Conservation (phyloP, 768 basidiomycete genomes). For the Austroboletus eburneus region DNA sequence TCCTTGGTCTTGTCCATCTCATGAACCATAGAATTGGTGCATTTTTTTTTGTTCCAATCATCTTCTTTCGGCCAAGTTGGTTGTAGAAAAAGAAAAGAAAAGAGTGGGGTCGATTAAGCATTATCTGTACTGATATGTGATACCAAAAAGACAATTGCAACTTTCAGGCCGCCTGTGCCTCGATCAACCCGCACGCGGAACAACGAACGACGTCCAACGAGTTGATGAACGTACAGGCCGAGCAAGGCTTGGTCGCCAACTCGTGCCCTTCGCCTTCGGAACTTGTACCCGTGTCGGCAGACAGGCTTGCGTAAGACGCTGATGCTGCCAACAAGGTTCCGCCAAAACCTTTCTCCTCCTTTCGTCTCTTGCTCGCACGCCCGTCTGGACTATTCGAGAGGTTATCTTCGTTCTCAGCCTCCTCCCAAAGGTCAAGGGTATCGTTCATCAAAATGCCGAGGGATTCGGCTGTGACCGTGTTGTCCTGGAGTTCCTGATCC, state of each 20-base stretch:
- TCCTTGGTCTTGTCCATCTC: constrained; percentile 22
- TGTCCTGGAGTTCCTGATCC: constrained; percentile 62
- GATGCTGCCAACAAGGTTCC: constrained; percentile 64
- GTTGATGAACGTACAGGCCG: constrained; percentile 58
- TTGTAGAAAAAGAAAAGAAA: constrained; percentile 21
- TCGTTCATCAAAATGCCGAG: constrained; percentile 60
- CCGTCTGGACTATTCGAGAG: constrained; percentile 47
- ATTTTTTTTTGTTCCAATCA: constrained; percentile 15
- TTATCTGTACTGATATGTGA: constrained; percentile 33
- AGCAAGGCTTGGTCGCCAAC: constrained; percentile 43
- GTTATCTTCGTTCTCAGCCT: constrained; percentile 56
- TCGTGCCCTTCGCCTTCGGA: constrained; percentile 31
- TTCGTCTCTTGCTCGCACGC: constrained; percentile 37
- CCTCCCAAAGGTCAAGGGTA: constrained; percentile 60
- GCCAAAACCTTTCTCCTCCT: constrained; percentile 64
- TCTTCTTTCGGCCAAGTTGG: constrained; percentile 9
- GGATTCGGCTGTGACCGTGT: constrained; percentile 44
- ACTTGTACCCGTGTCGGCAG: constrained; percentile 30
- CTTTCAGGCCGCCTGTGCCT: constrained; percentile 26
- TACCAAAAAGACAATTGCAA: constrained; percentile 24
- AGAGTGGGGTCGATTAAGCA: constrained; percentile 29
- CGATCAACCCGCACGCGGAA: constrained; percentile 41
- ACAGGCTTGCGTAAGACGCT: constrained; percentile 25
- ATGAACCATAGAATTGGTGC: constrained; percentile 29
- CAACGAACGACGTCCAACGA: constrained; percentile 39